Evolutionary conservation across 805 yeast species (phyloP), one percentile per base, ranked within the genome.

Genomic region (Saccharomycopsis vini): DNA sequence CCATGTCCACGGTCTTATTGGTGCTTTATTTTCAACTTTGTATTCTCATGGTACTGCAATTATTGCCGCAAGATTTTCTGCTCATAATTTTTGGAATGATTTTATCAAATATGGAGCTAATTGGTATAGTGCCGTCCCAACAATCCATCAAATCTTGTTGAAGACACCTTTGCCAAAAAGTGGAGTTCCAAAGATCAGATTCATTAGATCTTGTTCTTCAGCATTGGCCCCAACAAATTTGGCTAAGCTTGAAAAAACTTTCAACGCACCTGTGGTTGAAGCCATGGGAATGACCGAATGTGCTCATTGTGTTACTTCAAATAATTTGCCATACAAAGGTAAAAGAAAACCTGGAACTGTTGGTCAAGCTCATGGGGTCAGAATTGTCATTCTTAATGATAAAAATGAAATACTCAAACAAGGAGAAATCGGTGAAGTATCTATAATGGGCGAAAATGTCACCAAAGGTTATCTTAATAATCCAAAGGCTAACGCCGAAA

Each of bases 231-330:
- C 86, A 2, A 59, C 77, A 1, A 77, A 78, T 4, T 73, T 81
- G 63, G 65, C 65, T 43, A 67, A 71, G 56, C 63, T 81, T 39
- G 88, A 81, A 52, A 47, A 61, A 38, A 65, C 68, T 24, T 75
- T 81, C 58, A 62, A 71, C 6, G 81, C 84, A 0, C 87, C 87
- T 0, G 87, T 81, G 0, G 56, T 80, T 13, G 89, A 81, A 58
- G 88, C 88, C 0, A 81, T 81, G 55, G 88, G 87, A 3, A 80
- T 81, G 86, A 81, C 88, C 2, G 89, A 81, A 56, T 85, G 85
- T 1, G 70, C 84, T n/a, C 88, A 81, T 58, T 87, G 81, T 59
- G 81, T 81, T 79, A 76, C 84, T 9, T 79, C 87, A 2, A 81
- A 81, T 59, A 70, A 73, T 51, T 60, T 79, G 34, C 84, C 85